Percentiles rank a stretch among this genome's conserved stretches.
Conservation (phyloP, 2,329 filamentous ascomycete species). For the Hypocrella siamensis region DNA sequence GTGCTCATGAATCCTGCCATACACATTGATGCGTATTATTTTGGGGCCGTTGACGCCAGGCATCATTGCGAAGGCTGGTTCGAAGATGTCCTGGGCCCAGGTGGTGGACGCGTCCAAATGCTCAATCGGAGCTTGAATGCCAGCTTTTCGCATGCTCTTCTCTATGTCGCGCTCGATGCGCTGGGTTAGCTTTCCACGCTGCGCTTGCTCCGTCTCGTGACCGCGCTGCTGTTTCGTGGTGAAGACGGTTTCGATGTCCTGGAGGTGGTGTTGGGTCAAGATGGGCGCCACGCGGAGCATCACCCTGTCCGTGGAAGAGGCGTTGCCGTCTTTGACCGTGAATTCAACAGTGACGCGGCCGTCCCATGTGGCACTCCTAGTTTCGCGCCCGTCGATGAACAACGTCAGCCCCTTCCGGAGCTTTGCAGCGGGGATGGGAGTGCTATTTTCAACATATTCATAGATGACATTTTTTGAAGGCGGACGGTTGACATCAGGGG, state of each 20-base stretch:
- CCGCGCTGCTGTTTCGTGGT: slow-evolving; percentile 8
- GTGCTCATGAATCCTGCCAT: slow-evolving; percentile 8
- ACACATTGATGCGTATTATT: slow-evolving; percentile 11
- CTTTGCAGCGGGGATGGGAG: slow-evolving; percentile 13
- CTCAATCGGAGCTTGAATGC: slow-evolving; percentile 6
- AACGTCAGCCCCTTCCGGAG: slow-evolving; percentile 16
- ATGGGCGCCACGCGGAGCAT: slow-evolving; percentile 19
- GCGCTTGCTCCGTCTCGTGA: slow-evolving; percentile 3
- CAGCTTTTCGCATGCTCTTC: background rate
- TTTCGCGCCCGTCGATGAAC: slow-evolving; percentile 18
- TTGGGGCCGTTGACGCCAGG: slow-evolving; percentile 18
- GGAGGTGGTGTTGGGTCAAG: slow-evolving; percentile 20
- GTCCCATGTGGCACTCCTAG: slow-evolving; percentile 11
- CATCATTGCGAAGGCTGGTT: slow-evolving; percentile 21
- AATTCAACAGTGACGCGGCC: slow-evolving; percentile 13
- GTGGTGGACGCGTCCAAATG: slow-evolving; percentile 12
- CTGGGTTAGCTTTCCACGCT: background rate
- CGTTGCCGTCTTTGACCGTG: slow-evolving; percentile 10
- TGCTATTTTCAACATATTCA: slow-evolving; percentile 10
- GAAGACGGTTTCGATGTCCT: slow-evolving; percentile 13
- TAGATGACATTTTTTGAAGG: slow-evolving; percentile 7
- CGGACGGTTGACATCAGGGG: too few species aligned
- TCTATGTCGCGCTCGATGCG: background rate
- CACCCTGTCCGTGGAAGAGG: slow-evolving; percentile 11
- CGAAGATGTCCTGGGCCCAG: slow-evolving; percentile 23